Base-by-base conservation (phyloP, 2,329 filamentous ascomycete species). In the Cladophialophora psammophila region DNA sequence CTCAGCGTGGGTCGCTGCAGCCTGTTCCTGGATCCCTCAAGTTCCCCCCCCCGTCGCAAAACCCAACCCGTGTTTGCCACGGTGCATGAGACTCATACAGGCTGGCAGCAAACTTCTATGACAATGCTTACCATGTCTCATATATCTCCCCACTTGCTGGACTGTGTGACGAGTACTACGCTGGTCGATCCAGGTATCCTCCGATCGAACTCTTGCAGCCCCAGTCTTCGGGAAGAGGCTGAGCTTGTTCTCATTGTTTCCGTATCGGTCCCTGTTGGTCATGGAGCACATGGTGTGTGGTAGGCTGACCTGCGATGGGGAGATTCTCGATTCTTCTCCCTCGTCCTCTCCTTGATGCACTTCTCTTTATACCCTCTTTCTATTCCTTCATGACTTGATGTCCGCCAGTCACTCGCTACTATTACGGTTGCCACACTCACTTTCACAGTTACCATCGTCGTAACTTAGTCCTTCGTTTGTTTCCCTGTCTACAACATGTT, bases 61-160 rank as follows among this genome's bases (percentile, higher is more conserved):
- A 42, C 40, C 35, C 31, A 26, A 55, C 10, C 38, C 35, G 52
- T 4, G 40, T 45, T 65, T 34, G 50, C 58, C 50, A 52, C 50
- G 18, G 31, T 45, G 60, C 56, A 50, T 64, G 60, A 60, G 42
- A 31, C 62, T 64, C 36, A 18, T 55, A 31, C 48, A 58, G 52
- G 38, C 15, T 38, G 36, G 34, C 1, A 53, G 55, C 48, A 48
- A 34, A 40, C 40, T 50, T 15, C 60, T 60, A 63, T 42, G 10
- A 32, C 26, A 42, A 55, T 58, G 59, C 63, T 69, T 64, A 69
- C 65, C 59, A 52, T 69, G 66, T 69, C 63, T 63, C 66, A 63
- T 66, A 26, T 7, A 38, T 56, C 63, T 40, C 60, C 52, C 66
- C 63, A 69, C 63, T 38, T 18, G n/a, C 35, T 52, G 63, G 45